Evolutionary conservation across 257 asterid genomes (phyloP).

Genomic region (Orobanche coerulescens): DNA sequence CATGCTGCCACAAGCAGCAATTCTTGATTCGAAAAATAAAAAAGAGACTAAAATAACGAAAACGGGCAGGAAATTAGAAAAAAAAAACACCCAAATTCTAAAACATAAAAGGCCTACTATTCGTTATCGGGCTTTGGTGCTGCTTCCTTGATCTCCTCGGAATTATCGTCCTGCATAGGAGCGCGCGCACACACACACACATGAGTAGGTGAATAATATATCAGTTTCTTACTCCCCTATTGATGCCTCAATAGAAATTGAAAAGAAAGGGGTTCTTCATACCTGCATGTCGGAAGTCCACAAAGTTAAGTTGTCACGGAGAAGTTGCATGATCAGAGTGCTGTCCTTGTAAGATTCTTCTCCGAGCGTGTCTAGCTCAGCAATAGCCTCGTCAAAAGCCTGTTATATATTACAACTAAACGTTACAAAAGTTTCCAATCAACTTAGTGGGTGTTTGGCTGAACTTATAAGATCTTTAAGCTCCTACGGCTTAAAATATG

Average conservation of each 20-base stretch:
- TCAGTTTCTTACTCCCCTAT: background rate
- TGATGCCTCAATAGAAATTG: background rate
- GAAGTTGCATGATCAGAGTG: slow-evolving; percentile 95
- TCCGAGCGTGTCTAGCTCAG: slow-evolving; percentile 87
- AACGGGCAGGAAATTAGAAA: slow-evolving; percentile 12
- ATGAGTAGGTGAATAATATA: no score
- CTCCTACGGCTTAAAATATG: no score
- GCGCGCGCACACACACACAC: slow-evolving; percentile 8
- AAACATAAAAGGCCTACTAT: slow-evolving; percentile 31
- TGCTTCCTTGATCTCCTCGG: slow-evolving; percentile 87
- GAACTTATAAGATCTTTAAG: no score
- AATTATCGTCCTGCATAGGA: slow-evolving; percentile 55
- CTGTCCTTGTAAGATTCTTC: slow-evolving; percentile 95
- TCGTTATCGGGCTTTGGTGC: slow-evolving; percentile 75
- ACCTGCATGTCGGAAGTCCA: slow-evolving; percentile 98
- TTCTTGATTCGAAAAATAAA: slow-evolving; percentile 25
- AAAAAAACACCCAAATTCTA: slow-evolving; percentile 25
- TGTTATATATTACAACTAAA: slow-evolving; percentile 9
- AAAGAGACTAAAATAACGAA: slow-evolving; percentile 22
- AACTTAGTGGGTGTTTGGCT: no score
- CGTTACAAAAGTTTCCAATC: slow-evolving; percentile 9
- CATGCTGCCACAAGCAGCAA: slow-evolving; percentile 40
- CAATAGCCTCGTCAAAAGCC: slow-evolving; percentile 94
- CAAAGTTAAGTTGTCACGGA: slow-evolving; percentile 85
- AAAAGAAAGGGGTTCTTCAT: background rate